Percentiles rank a stretch among this genome's conserved stretches.
Evolutionary conservation across 129 eudicot species (phyloP).

Genomic region (Saussurea involucrata): DNA sequence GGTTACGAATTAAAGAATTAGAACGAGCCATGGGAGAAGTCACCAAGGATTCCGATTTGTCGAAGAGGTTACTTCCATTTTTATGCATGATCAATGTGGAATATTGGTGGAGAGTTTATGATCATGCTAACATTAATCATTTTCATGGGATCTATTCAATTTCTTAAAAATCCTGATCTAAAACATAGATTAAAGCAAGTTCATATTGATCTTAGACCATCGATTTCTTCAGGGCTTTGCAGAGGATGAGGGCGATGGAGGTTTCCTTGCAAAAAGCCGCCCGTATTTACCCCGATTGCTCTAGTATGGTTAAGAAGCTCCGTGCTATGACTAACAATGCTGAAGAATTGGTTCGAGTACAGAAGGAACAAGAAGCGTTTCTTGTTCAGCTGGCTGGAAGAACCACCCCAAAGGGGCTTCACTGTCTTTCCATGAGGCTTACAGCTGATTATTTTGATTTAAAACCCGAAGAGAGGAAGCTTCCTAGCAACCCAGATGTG

Average conservation of each 20-base stretch:
- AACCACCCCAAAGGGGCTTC: constrained; percentile 85
- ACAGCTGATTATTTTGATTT: constrained; percentile 64
- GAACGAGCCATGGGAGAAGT: constrained; percentile 67
- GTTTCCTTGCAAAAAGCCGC: constrained; percentile 51
- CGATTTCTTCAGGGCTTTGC: constrained; percentile 49
- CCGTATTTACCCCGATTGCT: constrained; percentile 63
- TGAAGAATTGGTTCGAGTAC: constrained; percentile 61
- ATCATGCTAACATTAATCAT: neutral
- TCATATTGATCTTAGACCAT: neutral
- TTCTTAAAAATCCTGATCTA: neutral
- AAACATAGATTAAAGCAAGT: neutral
- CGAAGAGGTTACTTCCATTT: constrained; percentile 51
- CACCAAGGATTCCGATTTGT: constrained; percentile 58
- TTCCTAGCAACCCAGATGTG: constrained; percentile 50
- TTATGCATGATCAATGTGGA: neutral
- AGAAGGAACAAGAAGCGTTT: constrained; percentile 56
- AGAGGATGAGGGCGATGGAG: constrained; percentile 76
- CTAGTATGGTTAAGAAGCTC: constrained; percentile 69
- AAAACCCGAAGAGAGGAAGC: constrained; percentile 46
- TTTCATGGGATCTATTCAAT: neutral
- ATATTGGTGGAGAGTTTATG: neutral
- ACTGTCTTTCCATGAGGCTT: constrained; percentile 87
- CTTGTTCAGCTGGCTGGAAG: constrained; percentile 70
- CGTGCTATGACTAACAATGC: constrained; percentile 76
- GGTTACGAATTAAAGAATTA: constrained; percentile 64